A percentile compares a stretch with the other conserved stretches of the same genome.
Evolutionary conservation across 1,284 basidiomycete species (phyloP).

Genomic region (Bjerkandera adusta): DNA sequence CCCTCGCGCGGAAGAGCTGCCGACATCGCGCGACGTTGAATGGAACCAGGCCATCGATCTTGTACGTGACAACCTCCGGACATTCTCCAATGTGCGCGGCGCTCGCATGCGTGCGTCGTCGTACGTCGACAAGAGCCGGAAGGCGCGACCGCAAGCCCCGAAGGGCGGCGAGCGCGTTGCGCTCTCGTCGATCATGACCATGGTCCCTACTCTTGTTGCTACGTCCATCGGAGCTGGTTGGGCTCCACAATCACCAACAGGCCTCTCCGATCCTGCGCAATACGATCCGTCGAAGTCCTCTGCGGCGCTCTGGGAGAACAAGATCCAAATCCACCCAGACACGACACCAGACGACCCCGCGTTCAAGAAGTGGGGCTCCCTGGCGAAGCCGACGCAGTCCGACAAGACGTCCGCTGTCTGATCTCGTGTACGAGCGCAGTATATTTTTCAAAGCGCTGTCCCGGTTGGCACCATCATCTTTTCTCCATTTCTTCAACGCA

Average conservation of each 20-base stretch:
- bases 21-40: constrained; percentile 60
- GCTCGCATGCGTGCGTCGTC: constrained; percentile 83
- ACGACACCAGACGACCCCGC: constrained; percentile 56
- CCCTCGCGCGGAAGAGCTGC: constrained; percentile 67
- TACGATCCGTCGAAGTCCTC: constrained; percentile 78
- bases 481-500: too few relatives aligned
- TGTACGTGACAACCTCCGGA: constrained; percentile 83
- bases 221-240: constrained; percentile 85
- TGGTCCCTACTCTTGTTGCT: constrained; percentile 86
- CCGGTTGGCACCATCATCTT: too few relatives aligned
- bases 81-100: constrained; percentile 81
- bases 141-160: constrained; percentile 51
- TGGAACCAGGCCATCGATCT: constrained; percentile 74
- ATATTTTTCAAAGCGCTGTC: too few relatives aligned
- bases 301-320: constrained; percentile 78
- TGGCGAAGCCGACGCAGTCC: constrained; percentile 4
- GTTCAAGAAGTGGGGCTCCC: constrained; percentile 37
- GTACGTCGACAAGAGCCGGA: constrained; percentile 78
- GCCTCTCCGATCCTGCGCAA: constrained; percentile 72
- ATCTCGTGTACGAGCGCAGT: too few relatives aligned
- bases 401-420: background rate
- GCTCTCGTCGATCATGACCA: constrained; percentile 78
- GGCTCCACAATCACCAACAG: constrained; percentile 52
- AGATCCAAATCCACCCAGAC: constrained; percentile 84
- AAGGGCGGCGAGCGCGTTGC: too few relatives aligned